Base-by-base conservation (phyloP, 768 basidiomycete genomes). In the Suillus sp. region DNA sequence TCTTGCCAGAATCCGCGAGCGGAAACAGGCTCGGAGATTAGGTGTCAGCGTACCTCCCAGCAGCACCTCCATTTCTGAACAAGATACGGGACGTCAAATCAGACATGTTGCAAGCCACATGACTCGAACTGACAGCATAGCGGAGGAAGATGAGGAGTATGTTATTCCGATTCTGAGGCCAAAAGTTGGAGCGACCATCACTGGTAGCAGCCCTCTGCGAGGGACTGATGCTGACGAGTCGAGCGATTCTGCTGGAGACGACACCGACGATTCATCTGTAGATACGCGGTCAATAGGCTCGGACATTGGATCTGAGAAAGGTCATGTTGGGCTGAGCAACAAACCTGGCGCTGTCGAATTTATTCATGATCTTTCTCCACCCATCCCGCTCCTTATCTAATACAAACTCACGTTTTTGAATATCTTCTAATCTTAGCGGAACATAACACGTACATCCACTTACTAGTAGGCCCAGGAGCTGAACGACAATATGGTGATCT, bases 11-110 rank as follows among this genome's bases (percentile, higher is more conserved):
- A 72, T 75, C 61, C 73, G 60, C 11, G 75, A 75, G 58, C 72
- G 75, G 45, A 75, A 75, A 64, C 65, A 71, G 34, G 74, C 74
- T 11, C 74, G 74, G 32, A 63, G 74, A 34, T 66, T 74, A 71
- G 74, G 74, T 5, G 57, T 77, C 59, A 59, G 64, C 45, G 67
- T 69, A 53, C 67, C 74, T 16, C 48, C 60, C n/a, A 50, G 59
- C 3, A 0, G 53, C 32, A 66, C 62, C 37, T 60, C 47, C 11
- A 65, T 67, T 27, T 55, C 45, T n/a, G 63, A 56, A 3, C 67
- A 67, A 57, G 55, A 57, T 5, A 13, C 64, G 59, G 43, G 64
- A 66, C 34, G 71, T 71, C 38, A 57, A 18, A 27, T 57, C n/a
- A 59, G 55, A 32, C 48, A 67, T 6, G 66, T 67, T 25, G 71